Evolutionary conservation across 495 filamentous ascomycete species (phyloP), one percentile per base, ranked within the genome.

Genomic region (Alectoria sarmentosa): DNA sequence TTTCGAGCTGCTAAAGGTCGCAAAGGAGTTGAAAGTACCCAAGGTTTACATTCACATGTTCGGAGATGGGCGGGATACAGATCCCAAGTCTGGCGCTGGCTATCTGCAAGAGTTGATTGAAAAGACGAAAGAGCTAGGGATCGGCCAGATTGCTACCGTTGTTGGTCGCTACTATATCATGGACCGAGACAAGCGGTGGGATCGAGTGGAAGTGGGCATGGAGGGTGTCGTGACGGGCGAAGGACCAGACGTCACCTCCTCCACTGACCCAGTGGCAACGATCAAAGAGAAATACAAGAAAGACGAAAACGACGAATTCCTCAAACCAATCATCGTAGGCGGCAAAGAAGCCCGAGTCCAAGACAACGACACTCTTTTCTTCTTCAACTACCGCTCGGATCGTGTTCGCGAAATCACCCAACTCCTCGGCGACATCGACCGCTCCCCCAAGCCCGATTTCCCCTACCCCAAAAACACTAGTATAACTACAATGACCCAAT

Each of bases 321-420:
- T 98, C 67, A 96, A 96, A 78, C 94, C 94, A 66, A 98, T 98
- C 77, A 90, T 98, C 70, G 84, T 96, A 66, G 88, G 89, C 63
- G 95, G 95, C 71, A 82, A 90, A 71, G 88, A 92, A 66, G 82
- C 80, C 36, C 86, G 95, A 65, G 84, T 98, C 58, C 85, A 96
- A 79, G 90, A 97, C 73, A 83, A 86, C 66, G 94, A 98, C 72
- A 93, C 90, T 57, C 85, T 96, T 71, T 97, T 98, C 83, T 97
- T 97, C 86, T 98, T 98, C 89, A 98, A 98, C 85, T 98, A 98
- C 84, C 93, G 94, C 69, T 97, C 94, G 44, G 94, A 98, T 73
- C 92, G 94, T 75, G 92, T 96, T 60, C 91, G 95, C 69, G 93
- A 98, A 74, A 88, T 98, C 73, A 96, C 93, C 61, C 94, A 98